Percentiles rank a stretch among this genome's conserved stretches.
Conservation (phyloP, 1,284 basidiomycete species). For the Somion occarium region DNA sequence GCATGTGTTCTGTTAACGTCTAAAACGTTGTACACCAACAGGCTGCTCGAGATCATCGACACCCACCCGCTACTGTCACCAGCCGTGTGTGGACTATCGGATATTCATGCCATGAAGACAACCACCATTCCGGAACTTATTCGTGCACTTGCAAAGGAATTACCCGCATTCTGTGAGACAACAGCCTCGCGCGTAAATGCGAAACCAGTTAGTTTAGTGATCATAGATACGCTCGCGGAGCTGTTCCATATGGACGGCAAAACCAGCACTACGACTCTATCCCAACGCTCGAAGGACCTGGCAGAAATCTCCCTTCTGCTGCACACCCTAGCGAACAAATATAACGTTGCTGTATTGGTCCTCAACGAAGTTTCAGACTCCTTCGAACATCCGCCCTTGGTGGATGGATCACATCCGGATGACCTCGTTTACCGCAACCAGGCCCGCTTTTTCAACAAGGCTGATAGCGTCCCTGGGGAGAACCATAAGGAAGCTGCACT, state of each 20-base stretch:
- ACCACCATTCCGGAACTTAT: slow-evolving; percentile 62
- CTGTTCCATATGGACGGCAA: slow-evolving; percentile 63
- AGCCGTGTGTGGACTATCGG: slow-evolving; percentile 47
- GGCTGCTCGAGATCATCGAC: slow-evolving; percentile 54
- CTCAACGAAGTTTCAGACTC: slow-evolving; percentile 86
- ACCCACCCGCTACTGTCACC: slow-evolving; percentile 44
- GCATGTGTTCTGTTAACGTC: slow-evolving; percentile 77
- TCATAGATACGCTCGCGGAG: slow-evolving; percentile 82
- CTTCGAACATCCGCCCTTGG: slow-evolving; percentile 37
- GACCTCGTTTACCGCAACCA: slow-evolving; percentile 68
- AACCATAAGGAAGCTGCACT: slow-evolving; percentile 73
- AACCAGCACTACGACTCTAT: slow-evolving; percentile 52
- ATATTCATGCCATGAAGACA: slow-evolving; percentile 63
- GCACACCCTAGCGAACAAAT: slow-evolving; percentile 59
- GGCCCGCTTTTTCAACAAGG: slow-evolving; percentile 70
- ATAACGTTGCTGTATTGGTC: slow-evolving; percentile 72
- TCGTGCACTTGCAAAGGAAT: slow-evolving; percentile 55
- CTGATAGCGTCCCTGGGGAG: slow-evolving; percentile 51
- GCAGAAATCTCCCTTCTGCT: slow-evolving; percentile 62
- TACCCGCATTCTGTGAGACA: slow-evolving; percentile 55
- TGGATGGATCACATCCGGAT: slow-evolving; percentile 21
- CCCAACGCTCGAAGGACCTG: slow-evolving; percentile 67
- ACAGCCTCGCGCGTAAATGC: slow-evolving; percentile 18
- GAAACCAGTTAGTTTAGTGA: slow-evolving; percentile 62
- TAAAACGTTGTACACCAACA: slow-evolving; percentile 62